Evolutionary conservation across 805 yeast species (phyloP).

Genomic region (Monosporozyma servazzii): DNA sequence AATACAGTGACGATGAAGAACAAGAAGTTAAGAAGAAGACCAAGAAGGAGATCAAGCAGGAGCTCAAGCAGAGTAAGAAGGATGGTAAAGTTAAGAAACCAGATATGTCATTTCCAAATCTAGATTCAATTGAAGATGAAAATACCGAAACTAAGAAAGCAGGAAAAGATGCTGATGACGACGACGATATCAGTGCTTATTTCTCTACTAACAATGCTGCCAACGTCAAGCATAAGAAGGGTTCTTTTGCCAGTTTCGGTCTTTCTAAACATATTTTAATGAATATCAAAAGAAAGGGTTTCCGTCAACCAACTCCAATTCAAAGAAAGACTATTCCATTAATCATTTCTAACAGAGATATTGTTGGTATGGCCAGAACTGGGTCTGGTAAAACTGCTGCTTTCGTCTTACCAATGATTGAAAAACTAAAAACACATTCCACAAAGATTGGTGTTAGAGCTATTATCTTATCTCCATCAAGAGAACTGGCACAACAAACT

Average conservation of each 20-base stretch:
- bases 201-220: constrained; percentile 28
- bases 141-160: constrained; percentile 13
- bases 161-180: constrained; percentile 31
- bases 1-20: constrained; percentile 23
- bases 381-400: constrained; percentile 99
- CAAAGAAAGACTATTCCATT: constrained; percentile 93
- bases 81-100: constrained; percentile 4
- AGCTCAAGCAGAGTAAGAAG: constrained; percentile 27
- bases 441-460: constrained; percentile 88
- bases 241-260: constrained; percentile 87
- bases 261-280: constrained; percentile 59
- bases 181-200: constrained; percentile 40
- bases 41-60: constrained; percentile 21
- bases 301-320: constrained; percentile 92
- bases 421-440: constrained; percentile 70
- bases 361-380: constrained; percentile 99
- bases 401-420: constrained; percentile 82
- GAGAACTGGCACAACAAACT: constrained; percentile 95
- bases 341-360: constrained; percentile 79
- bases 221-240: constrained; percentile 41
- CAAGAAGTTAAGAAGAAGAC: constrained; percentile 39
- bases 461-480: constrained; percentile 81
- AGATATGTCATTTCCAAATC: constrained; percentile 34
- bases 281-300: constrained; percentile 78
- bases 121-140: constrained; percentile 48